Conservation (phyloP, 768 basidiomycete species). For the Coprinopsis sp. region DNA sequence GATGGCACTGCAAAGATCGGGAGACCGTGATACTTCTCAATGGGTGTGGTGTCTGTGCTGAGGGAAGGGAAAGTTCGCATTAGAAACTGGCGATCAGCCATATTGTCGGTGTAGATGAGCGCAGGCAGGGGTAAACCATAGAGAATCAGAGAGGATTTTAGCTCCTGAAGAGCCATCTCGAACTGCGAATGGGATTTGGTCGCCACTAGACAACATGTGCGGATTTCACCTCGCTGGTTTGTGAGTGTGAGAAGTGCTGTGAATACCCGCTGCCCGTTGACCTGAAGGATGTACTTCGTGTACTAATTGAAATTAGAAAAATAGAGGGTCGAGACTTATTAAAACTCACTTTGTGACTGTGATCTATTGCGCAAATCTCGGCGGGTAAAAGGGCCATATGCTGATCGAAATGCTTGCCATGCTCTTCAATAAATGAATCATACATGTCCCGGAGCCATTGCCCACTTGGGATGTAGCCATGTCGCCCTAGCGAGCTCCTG, state of each 20-base stretch:
- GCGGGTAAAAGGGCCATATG: conserved; percentile 8
- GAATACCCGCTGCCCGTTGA: conserved; percentile 22
- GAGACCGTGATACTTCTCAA: conserved; percentile 22
- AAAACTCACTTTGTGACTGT: conserved; percentile 10
- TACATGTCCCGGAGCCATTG: conserved; percentile 21
- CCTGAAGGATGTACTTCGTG: conserved; percentile 21
- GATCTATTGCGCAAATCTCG: conserved; percentile 6
- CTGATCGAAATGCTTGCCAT: conserved; percentile 6
- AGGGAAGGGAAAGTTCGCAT: conserved; percentile 18
- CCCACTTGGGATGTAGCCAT: conserved; percentile 20
- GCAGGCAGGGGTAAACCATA: conserved; percentile 15
- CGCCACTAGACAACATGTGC: conserved; percentile 16
- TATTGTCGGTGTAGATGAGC: conserved; percentile 16
- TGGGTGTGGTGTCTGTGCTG: conserved; percentile 13
- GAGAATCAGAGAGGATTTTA: conserved; percentile 8
- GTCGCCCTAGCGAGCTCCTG: conserved; percentile 9
- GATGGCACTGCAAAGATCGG: conserved; percentile 9
- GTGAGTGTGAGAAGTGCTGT: conserved; percentile 21
- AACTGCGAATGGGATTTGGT: conserved; percentile 27
- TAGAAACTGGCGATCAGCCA: conserved; percentile 16
- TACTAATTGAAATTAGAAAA: background rate
- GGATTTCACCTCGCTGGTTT: conserved; percentile 24
- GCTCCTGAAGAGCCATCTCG: no score
- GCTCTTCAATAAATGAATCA: conserved; percentile 15
- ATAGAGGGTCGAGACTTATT: background rate